Conservation (phyloP, 2,329 filamentous ascomycete species). For the Fusarium sp. region DNA sequence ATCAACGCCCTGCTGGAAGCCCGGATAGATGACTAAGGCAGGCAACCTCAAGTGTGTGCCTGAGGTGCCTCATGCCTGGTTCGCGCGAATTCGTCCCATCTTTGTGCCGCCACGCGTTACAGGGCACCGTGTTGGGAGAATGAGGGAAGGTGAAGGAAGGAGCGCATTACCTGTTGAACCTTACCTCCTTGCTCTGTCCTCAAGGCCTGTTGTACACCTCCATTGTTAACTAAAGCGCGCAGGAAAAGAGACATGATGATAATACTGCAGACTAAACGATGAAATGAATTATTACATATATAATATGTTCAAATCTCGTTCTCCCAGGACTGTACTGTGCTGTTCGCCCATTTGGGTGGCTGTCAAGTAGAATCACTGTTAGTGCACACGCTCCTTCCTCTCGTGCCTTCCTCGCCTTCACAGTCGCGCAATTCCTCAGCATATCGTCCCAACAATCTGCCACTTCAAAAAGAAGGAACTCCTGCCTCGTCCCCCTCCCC, state of each 20-base stretch:
- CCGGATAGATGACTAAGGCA: conserved; percentile 6
- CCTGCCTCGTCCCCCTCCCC: conserved; percentile 15
- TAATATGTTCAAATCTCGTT: not conserved
- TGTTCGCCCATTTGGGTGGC: not conserved
- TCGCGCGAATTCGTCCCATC: conserved; percentile 2
- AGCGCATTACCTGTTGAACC: not conserved
- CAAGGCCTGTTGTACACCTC: not conserved
- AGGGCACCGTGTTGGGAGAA: not conserved
- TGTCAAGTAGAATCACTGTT: conserved; percentile 2
- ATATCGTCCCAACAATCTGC: conserved; percentile 36
- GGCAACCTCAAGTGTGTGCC: not conserved
- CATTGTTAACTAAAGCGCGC: not conserved
- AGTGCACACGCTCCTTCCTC: conserved; percentile 26
- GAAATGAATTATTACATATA: not conserved
- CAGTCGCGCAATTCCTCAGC: conserved; percentile 17
- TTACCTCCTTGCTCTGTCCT: not conserved
- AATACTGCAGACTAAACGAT: not conserved
- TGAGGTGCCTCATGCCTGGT: not conserved
- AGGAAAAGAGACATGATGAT: not conserved
- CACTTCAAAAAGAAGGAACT: conserved; percentile 39
- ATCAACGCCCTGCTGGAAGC: not conserved
- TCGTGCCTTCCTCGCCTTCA: conserved; percentile 25
- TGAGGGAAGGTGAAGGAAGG: not conserved
- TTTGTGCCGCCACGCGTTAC: not conserved
- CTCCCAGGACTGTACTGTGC: not conserved